These are phyloP conservation scores for Capsella rubella DNA, from an alignment of 441 rosid species.

Conservation along the genomic window DNA sequence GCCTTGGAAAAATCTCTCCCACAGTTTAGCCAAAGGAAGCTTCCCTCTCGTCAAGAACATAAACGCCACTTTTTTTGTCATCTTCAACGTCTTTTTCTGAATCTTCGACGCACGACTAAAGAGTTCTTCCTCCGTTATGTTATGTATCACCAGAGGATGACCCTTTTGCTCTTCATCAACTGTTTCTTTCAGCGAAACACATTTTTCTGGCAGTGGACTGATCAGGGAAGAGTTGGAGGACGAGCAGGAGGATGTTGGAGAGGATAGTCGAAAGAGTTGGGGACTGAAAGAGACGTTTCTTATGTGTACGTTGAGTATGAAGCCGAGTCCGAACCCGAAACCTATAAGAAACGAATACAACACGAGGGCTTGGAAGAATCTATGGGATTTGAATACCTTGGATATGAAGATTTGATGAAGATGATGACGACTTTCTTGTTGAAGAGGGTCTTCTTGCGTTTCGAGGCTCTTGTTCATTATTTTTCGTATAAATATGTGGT, in stretches of 20 bases:
- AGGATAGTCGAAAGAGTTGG: slow-evolving; percentile 42
- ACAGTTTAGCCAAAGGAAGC: slow-evolving; percentile 59
- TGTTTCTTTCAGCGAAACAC: neutral
- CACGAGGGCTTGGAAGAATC: slow-evolving; percentile 44
- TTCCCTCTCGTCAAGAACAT: slow-evolving; percentile 66
- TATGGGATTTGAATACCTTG: slow-evolving; percentile 20
- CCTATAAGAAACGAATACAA: slow-evolving; percentile 47
- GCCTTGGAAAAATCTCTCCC: slow-evolving; percentile 68
- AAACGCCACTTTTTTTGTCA: slow-evolving; percentile 62
- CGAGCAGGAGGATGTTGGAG: slow-evolving; percentile 13
- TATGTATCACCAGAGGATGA: slow-evolving; percentile 41
- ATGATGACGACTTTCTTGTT: slow-evolving; percentile 19
- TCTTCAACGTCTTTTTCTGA: slow-evolving; percentile 41
- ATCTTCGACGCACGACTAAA: slow-evolving; percentile 46
- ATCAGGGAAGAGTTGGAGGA: neutral
- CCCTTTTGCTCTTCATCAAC: slow-evolving; percentile 20
- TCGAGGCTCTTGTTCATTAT: slow-evolving; percentile 26
- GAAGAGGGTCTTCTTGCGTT: slow-evolving; percentile 33
- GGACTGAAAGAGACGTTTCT: slow-evolving; percentile 44
- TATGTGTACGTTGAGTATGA: slow-evolving; percentile 46
- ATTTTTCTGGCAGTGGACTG: neutral
- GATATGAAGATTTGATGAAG: slow-evolving; percentile 40
- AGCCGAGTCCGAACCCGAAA: slow-evolving; percentile 50
- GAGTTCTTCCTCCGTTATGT: slow-evolving; percentile 58
- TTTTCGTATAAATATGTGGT: neutral